A percentile compares a stretch with the other conserved stretches of the same genome.
Conservation (phyloP, 257 asterid species). For the Ehretia macrophylla region DNA sequence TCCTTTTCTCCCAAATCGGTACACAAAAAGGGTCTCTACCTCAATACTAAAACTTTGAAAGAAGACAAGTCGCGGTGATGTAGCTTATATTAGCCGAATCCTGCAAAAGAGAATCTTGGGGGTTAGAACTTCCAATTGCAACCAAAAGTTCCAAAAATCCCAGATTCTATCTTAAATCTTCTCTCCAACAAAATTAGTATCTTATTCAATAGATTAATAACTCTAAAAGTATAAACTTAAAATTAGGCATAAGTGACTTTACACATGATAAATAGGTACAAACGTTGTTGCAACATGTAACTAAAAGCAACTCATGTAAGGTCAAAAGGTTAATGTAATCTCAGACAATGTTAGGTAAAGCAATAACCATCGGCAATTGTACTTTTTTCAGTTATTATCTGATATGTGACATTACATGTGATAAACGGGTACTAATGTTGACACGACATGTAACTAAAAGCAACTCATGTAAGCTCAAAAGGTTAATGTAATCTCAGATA, state of each 20-base stretch:
- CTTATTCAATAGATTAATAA: neutral
- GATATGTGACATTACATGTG: too few species aligned
- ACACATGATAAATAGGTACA: neutral
- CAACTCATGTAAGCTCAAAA: neutral
- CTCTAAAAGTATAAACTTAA: too few species aligned
- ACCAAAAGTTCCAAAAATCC: neutral
- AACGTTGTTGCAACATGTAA: neutral
- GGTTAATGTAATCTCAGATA: neutral
- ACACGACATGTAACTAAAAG: too few species aligned
- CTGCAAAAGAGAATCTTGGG: conserved; percentile 33
- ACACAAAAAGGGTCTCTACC: conserved; percentile 18
- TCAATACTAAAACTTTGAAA: conserved; percentile 14
- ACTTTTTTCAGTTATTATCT: too few species aligned
- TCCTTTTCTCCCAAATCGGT: conserved; percentile 1
- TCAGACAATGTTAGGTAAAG: neutral
- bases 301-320: neutral
- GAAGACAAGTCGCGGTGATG: conserved; percentile 11
- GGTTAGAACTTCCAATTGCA: conserved; percentile 1
- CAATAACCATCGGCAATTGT: neutral
- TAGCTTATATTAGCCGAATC: conserved; percentile 58
- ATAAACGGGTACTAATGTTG: too few species aligned
- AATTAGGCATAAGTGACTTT: too few species aligned
- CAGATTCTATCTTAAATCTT: neutral
- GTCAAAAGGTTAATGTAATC: too few species aligned
- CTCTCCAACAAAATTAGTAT: neutral